Evolutionary conservation across 2,329 filamentous ascomycete genomes (phyloP), one percentile per base, ranked within the genome.

Genomic region (Exophiala sp.): DNA sequence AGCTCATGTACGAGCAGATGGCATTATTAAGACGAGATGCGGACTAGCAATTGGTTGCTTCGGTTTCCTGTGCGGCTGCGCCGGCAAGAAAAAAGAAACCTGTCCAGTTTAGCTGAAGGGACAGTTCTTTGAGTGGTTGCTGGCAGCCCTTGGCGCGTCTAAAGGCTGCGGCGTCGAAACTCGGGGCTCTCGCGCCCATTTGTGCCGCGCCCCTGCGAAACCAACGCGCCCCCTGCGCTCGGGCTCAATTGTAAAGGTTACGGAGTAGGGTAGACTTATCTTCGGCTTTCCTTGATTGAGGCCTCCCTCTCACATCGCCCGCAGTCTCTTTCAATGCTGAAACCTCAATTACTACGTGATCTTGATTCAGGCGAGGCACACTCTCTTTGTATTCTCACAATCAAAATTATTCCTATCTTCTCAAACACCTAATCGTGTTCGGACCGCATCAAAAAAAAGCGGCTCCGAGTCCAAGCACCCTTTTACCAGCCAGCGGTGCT

Each of bases 61-160:
- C 9, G 16, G 11, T 41, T 41, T 40, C 38, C 24, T 20, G 16
- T 16, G 40, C 41, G 41, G 14, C 41, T 32, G 14, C 6, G 20
- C 20, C 35, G 11, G 20, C n/a, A 20, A 43, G 40, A 6, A 42
- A 18, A 42, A 42, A 18, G 40, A 21, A 10, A 20, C 3, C 16
- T 20, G 7, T 5, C 11, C 16, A 21, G 18, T 41, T 41, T n/a
- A 41, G 8, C 16, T 40, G 16, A 20, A 16, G 39, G 39, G 12
- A 20, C 39, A 40, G 36, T 40, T 4, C 11, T 10, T 21, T 10
- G 16, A 21, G 16, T 41, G 16, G 16, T 14, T 20, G 18, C 39
- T 20, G 39, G 10, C 39, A 8, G 39, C 39, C 39, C 41, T 43
- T 43, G 41, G 41, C 41, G 41, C 41, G 41, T 43, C 41, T n/a